These are phyloP conservation scores for Rubus parviflorus DNA, from an alignment of 306 rosid species.

Conservation along the genomic window DNA sequence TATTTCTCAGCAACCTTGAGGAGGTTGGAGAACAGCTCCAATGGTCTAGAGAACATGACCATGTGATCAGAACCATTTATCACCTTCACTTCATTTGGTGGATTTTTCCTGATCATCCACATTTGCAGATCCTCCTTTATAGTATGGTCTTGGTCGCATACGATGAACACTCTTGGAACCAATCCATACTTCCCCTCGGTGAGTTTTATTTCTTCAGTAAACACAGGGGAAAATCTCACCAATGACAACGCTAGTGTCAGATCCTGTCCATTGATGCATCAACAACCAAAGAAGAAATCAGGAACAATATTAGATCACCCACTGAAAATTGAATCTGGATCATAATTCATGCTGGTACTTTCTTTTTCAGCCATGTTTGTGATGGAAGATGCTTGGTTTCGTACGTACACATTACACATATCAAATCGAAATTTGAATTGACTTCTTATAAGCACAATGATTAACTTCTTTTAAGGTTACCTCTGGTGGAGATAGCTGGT, in stretches of 20 bases:
- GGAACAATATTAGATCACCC: not conserved
- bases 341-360: not conserved
- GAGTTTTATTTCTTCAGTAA: conserved; percentile 19
- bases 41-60: conserved; percentile 50
- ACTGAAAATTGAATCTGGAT: not conserved
- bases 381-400: not conserved
- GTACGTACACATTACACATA: not conserved
- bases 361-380: too few species aligned
- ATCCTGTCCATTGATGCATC: conserved; percentile 26
- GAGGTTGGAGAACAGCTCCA: conserved; percentile 31
- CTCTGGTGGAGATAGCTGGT: conserved; percentile 20
- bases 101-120: conserved; percentile 39
- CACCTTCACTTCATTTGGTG: conserved; percentile 31
- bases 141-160: conserved; percentile 33
- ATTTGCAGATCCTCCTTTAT: conserved; percentile 21
- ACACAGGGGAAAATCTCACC: conserved; percentile 21
- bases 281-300: not conserved
- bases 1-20: conserved; percentile 26
- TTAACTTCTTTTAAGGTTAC: not conserved
- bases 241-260: conserved; percentile 33
- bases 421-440: not conserved
- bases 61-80: conserved; percentile 47
- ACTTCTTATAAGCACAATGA: not conserved
- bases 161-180: conserved; percentile 37
- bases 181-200: conserved; percentile 34